Evolutionary conservation across 768 basidiomycete species (phyloP), one percentile per base, ranked within the genome.

Genomic region (Lactarius vividus): DNA sequence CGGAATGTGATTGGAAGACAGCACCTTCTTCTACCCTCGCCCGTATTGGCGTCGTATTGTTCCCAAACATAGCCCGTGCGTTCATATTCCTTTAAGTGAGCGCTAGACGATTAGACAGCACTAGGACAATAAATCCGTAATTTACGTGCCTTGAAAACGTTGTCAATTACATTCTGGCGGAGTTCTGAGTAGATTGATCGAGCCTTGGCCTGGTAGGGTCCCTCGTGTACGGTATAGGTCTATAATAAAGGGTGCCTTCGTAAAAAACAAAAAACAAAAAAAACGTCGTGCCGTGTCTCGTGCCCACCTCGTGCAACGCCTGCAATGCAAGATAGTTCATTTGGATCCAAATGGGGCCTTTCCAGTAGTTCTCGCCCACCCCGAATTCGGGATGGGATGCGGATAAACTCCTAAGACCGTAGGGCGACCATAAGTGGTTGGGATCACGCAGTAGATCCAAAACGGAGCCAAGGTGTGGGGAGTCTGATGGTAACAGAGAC

Each of bases 11-110:
- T 20, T 49, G 62, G 44, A 23, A 26, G 44, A 26, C 71, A 81
- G n/a, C 67, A 90, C 92, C 93, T 96, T 79, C 96, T 78, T 74
- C 82, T 82, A 2, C 96, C 96, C 74, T 93, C 84, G 20, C 96
- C 96, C 18, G 85, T 91, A 4, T 80, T 75, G 1, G 94, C 80
- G 75, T 98, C 89, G 74, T 98, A 98, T 76, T 98, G 96, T 76
- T 98, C 96, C 96, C 96, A 98, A 18, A 94, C 93, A 74, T 94
- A 96, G 4, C 94, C 95, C 4, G 95, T 97, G 33, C 91, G 84
- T 73, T 93, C 82, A 74, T 94, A 97, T 77, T 97, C 94, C 92
- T 95, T 70, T 16, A 58, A 33, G 57, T 46, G 42, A 56, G 60
- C 20, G 10, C 63, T 35, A 53, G 63, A n/a, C 15, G 40, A 39